Base-by-base conservation (phyloP, 495 filamentous ascomycete genomes). In the Tricharina praecox region DNA sequence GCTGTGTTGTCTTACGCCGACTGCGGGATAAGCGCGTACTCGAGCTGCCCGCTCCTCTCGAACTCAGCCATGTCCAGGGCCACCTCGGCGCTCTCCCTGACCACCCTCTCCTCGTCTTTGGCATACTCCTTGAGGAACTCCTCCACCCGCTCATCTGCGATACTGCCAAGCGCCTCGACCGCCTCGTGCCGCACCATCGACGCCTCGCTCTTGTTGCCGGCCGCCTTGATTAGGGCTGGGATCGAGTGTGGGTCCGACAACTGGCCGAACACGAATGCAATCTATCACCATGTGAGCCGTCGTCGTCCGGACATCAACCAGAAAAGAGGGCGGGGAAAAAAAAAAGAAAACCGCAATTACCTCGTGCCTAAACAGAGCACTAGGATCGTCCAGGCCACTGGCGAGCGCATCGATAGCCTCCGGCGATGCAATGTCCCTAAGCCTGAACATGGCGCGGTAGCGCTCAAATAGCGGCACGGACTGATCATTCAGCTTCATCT, bases 111-210 rank as follows among this genome's bases (percentile, higher is more conserved):
- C 33, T 80, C 75, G 63, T 96, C 92, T 54, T 93, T 70, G 41
- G 93, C 65, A 66, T 93, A 96, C 51, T 70, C 72, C 66, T 76
- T 81, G 63, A 99, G 59, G 2, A 76, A 79, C 44, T 82, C 78
- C 58, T 93, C 86, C 21, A 96, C 92, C 9, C 87, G 88, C 44
- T 92, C 82, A 57, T 92, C 85, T 15, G 88, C 90, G 19, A 99
- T 70, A 55, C 86, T 93, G 4, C 90, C 90, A n/a, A 99, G 76
- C 19, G 90, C 90, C 64, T 99, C 90, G 3, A 92, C 90, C 37
- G 90, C 90, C 63, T 99, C 90, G 62, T 99, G 90, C 48, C 90
- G 76, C 50, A 99, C 90, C 90, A 99, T 99, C 53, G 86, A 82
- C 21, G 70, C 76, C 64, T 99, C 90, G 26, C 79, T 67, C 36